Evolutionary conservation across 768 basidiomycete species (phyloP).

Genomic region (Fomitopsis serialis): DNA sequence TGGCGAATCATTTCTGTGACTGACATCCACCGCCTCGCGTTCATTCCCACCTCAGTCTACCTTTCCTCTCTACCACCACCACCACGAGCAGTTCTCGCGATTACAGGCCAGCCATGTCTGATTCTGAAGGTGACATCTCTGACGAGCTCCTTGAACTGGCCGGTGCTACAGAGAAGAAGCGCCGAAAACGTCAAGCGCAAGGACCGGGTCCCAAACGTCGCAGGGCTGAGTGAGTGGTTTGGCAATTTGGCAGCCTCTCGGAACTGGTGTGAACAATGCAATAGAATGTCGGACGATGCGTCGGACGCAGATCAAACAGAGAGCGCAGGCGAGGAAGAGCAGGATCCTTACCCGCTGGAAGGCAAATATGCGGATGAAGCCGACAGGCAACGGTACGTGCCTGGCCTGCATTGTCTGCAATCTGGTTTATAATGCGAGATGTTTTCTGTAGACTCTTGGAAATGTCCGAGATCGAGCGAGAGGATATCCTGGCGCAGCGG

Average conservation of each 20-base stretch:
- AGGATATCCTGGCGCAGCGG: slow-evolving; percentile 77
- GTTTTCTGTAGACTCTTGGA: slow-evolving; percentile 52
- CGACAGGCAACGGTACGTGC: slow-evolving; percentile 74
- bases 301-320: slow-evolving; percentile 52
- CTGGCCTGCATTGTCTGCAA: slow-evolving; percentile 12
- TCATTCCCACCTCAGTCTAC: too few relatives aligned
- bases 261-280: background rate
- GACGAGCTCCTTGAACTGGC: slow-evolving; percentile 82
- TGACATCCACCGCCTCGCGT: too few relatives aligned
- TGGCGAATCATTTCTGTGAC: too few relatives aligned
- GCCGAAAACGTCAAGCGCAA: slow-evolving; percentile 48
- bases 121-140: slow-evolving; percentile 45
- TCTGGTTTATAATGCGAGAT: slow-evolving; percentile 7
- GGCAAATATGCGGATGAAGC: slow-evolving; percentile 85
- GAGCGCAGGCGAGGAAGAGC: slow-evolving; percentile 57
- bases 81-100: slow-evolving; percentile 1
- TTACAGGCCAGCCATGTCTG: slow-evolving; percentile 34
- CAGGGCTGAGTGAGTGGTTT: slow-evolving; percentile 59
- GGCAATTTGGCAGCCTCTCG: background rate
- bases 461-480: slow-evolving; percentile 86
- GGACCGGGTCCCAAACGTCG: slow-evolving; percentile 56
- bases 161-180: slow-evolving; percentile 62
- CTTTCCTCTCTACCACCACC: background rate
- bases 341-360: slow-evolving; percentile 83
- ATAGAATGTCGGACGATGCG: slow-evolving; percentile 29